Evolutionary conservation across 768 basidiomycete genomes (phyloP), one percentile per base, ranked within the genome.

Genomic region (Candolleomyces efflorescens): DNA sequence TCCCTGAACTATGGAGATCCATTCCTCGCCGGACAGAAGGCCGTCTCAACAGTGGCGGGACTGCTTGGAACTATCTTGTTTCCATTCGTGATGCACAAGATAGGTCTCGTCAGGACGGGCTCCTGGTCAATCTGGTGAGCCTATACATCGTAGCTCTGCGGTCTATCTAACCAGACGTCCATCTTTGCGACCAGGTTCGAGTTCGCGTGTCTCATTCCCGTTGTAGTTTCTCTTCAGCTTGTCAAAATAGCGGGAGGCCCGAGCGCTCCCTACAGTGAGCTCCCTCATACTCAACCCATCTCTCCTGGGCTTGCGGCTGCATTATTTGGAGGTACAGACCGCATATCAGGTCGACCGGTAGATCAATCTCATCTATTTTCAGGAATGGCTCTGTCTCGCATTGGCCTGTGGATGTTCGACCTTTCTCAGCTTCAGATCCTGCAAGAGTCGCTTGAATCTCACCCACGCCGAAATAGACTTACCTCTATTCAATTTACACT

Each of bases 381-480:
- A 55, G 54, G 54, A 6, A 78, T 82, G 73, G 77, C 78, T 3
- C 62, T 77, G 1, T 76, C 75, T 0, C 68, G 79, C 6, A 73
- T 80, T 32, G 79, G 80, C 0, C 70, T 83, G 0, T 82, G 81
- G 80, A 71, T 75, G 0, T 82, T 83, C 63, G 82, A 83, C 62
- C 71, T 83, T 7, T 69, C 71, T 47, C 81, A 83, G 55, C 67
- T 80, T 11, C 78, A 82, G 57, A 71, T 77, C 54, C 68, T 83
- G 5, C 81, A 83, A 61, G 66, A 71, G 13, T 71, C 76, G 0
- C 72, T 83, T 5, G 66, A 68, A 15, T 53, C 69, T 6, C 76
- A 82, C 61, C 79, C 81, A 1, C 66, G 76, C 5, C 68, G 77
- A 5, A 82, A 82, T 54, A 66, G 73, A 0, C 65, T 82, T 60